Evolutionary conservation across 2,329 filamentous ascomycete species (phyloP), one percentile per base, ranked within the genome.

Genomic region (Bipolaris bicolor): DNA sequence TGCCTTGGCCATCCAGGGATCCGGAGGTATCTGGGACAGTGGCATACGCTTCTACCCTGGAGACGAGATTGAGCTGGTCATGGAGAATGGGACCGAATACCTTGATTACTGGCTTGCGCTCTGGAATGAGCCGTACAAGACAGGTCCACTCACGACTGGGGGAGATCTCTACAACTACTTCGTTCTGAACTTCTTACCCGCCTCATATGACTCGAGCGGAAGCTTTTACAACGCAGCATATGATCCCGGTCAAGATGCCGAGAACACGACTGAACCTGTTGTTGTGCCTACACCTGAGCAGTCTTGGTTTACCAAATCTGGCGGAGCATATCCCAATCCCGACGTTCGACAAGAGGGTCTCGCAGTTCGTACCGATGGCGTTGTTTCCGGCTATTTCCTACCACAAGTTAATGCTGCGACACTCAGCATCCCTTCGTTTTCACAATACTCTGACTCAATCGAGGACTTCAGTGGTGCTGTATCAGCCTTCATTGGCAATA

Each of bases 141-240:
- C 65, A 2, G 67, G 64, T 1, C 74, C 76, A 1, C 58, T 81
- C 1, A 73, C 69, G 3, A 80, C 76, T 2, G 77, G 72, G 1
- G 77, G 77, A 1, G 78, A 80, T 55, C 78, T 79, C 49, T 81
- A 78, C 67, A 79, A 80, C 54, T 79, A 76, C 63, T 80, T 80
- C 33, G 78, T 81, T 1, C 64, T 77, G 1, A 68, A 68, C 1
- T 34, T 68, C 1, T n/a, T 68, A 1, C 72, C 71, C 3, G 66
- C 49, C 3, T 44, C 44, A 3, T 37, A 36, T 48, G 18, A 43
- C 13, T 10, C 11, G 11, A 43, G 40, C 40, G 40, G 22, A 24
- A 43, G 6, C 13, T 22, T 22, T 57, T 53, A 40, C 45, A 60
- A 55, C 33, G 18, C 52, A 29, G 52, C 57, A 16, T 59, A 54